Evolutionary conservation across 2,329 filamentous ascomycete species (phyloP).

Genomic region (Arthrobotrys iridis): DNA sequence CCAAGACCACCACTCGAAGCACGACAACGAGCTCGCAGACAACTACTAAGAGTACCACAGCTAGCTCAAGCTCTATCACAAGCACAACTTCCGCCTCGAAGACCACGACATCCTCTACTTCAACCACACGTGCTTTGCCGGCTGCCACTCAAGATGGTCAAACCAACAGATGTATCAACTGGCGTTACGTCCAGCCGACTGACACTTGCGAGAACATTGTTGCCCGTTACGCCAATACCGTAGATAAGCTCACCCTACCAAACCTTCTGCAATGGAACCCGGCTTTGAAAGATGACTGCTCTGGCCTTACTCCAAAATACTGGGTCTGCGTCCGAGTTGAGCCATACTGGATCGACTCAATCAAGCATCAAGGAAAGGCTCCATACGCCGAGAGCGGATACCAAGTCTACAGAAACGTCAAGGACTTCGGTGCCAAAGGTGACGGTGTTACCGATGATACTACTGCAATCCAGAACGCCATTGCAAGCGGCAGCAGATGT

Average conservation of each 20-base stretch:
- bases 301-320: not conserved
- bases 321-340: slow-evolving; percentile 10
- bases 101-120: slow-evolving; percentile 23
- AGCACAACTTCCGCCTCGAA: slow-evolving; percentile 6
- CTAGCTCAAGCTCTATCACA: not conserved
- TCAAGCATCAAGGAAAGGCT: slow-evolving; percentile 39
- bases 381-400: slow-evolving; percentile 37
- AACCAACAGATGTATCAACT: slow-evolving; percentile 14
- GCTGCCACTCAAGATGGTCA: slow-evolving; percentile 18
- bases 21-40: too few species aligned
- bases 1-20: not conserved
- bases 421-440: slow-evolving; percentile 46
- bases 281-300: slow-evolving; percentile 14
- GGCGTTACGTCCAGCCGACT: slow-evolving; percentile 12
- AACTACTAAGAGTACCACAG: not conserved
- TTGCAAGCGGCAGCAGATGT: slow-evolving; percentile 78
- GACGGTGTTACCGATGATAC: slow-evolving; percentile 76
- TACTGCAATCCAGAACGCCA: slow-evolving; percentile 77
- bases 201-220: slow-evolving; percentile 28
- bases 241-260: slow-evolving; percentile 8
- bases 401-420: slow-evolving; percentile 49
- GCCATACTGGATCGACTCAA: slow-evolving; percentile 39
- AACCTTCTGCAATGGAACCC: slow-evolving; percentile 35
- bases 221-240: slow-evolving; percentile 3
- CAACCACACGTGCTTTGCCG: slow-evolving; percentile 15